Conservation (phyloP, 2,329 filamentous ascomycete species). For the Trichoderma sp. region DNA sequence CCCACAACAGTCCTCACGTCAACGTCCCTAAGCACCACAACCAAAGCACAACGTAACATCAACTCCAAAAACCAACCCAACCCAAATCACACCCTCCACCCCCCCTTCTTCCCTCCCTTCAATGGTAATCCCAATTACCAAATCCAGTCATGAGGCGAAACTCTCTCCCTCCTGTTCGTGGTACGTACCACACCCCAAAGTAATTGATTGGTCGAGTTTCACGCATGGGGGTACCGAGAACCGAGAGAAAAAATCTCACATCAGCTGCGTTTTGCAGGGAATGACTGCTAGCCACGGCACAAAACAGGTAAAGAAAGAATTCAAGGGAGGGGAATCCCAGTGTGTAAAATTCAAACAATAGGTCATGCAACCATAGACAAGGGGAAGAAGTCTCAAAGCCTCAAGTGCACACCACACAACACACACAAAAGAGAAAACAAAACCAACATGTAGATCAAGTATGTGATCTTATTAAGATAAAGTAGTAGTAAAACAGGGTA, state of each 20-base stretch:
- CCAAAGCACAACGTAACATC: neutral
- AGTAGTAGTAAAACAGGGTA: constrained; percentile 8
- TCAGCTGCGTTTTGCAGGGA: neutral
- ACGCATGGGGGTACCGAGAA: neutral
- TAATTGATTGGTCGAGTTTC: constrained; percentile 12
- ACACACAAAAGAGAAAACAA: neutral
- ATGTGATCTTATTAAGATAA: constrained; percentile 10
- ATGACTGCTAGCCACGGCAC: neutral
- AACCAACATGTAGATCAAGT: neutral
- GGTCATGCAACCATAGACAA: neutral
- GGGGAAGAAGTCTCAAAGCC: neutral
- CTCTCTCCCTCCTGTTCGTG: neutral
- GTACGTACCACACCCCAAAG: neutral
- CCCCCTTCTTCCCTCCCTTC: neutral
- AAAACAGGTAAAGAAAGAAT: neutral
- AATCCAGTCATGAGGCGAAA: neutral
- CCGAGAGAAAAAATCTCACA: constrained; percentile 1
- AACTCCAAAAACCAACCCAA: neutral
- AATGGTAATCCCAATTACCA: neutral
- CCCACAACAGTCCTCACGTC: neutral
- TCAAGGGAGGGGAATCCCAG: neutral
- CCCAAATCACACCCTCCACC: neutral
- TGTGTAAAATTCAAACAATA: neutral
- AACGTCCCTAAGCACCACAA: neutral
- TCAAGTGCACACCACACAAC: neutral